Evolutionary conservation across 495 filamentous ascomycete genomes (phyloP).

Genomic region (Aspergillus steynii): DNA sequence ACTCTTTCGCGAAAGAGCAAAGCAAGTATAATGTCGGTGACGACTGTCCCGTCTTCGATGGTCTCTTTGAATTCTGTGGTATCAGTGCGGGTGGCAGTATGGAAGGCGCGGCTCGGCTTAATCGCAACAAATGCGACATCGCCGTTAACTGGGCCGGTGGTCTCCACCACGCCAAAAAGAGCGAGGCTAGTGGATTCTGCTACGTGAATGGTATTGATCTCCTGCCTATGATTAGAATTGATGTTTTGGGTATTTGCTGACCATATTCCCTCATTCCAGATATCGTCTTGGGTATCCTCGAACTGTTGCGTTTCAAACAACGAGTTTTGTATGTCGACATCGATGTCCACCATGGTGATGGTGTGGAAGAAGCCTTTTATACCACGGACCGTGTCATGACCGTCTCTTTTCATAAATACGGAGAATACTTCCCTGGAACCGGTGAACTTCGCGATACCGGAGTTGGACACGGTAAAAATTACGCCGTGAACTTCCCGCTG

Average conservation of each 20-base stretch:
- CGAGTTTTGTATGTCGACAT: constrained; percentile 97
- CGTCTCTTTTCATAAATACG: constrained; percentile 97
- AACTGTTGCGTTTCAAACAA: constrained; percentile 90
- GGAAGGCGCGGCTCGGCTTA: constrained; percentile 91
- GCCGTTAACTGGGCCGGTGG: constrained; percentile 98
- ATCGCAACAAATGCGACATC: constrained; percentile 93
- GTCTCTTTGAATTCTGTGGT: constrained; percentile 96
- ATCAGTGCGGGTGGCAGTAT: constrained; percentile 97
- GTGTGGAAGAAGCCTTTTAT: constrained; percentile 97
- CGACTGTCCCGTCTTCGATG: constrained; percentile 97
- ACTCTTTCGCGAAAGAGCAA: constrained; percentile 86
- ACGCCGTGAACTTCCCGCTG: constrained; percentile 94
- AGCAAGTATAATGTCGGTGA: constrained; percentile 97
- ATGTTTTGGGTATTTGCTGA: constrained; percentile 5
- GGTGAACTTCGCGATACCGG: constrained; percentile 95
- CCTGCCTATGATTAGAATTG: neutral
- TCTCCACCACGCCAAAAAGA: constrained; percentile 96
- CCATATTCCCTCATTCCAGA: constrained; percentile 51
- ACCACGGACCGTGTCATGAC: constrained; percentile 99
- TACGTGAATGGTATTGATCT: constrained; percentile 83
- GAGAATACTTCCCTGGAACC: constrained; percentile 97
- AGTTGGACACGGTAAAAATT: constrained; percentile 88
- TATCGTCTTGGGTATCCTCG: constrained; percentile 93
- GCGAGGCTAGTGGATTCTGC: constrained; percentile 95
- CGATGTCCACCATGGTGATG: constrained; percentile 97